These are phyloP conservation scores for Emericellopsis terricola DNA, from an alignment of 495 filamentous ascomycete genomes.

Conservation along the genomic window DNA sequence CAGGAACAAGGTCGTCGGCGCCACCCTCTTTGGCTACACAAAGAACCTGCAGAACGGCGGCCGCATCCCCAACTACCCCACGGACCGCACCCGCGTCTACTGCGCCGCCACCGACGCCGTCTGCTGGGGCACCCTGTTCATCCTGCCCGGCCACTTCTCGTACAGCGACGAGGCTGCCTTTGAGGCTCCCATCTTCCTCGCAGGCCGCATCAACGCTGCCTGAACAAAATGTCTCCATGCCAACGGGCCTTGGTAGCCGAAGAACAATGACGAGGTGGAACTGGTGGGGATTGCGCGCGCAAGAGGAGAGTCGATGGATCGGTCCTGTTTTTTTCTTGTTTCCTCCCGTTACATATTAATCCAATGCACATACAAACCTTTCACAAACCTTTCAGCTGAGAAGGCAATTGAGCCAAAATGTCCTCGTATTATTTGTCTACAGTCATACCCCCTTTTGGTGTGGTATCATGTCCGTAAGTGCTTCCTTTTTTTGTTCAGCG, in stretches of 20 bases:
- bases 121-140: slow-evolving; percentile 18
- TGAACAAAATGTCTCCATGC: too few species aligned
- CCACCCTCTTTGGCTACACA: slow-evolving; percentile 22
- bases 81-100: slow-evolving; percentile 11
- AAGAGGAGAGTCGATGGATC: background rate
- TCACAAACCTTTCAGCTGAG: too few species aligned
- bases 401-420: too few species aligned
- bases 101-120: slow-evolving; percentile 20
- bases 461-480: too few species aligned
- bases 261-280: too few species aligned
- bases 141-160: slow-evolving; percentile 14
- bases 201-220: background rate
- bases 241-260: too few species aligned
- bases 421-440: too few species aligned
- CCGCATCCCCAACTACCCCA: background rate
- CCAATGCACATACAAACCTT: too few species aligned
- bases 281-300: background rate
- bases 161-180: slow-evolving; percentile 7
- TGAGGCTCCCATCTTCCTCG: background rate
- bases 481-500: too few species aligned
- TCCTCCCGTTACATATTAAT: too few species aligned
- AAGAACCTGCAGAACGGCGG: slow-evolving; percentile 19
- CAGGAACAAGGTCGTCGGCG: slow-evolving; percentile 6
- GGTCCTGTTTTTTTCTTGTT: too few species aligned
- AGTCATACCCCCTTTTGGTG: too few species aligned